Percentiles rank a stretch among this genome's conserved stretches.
These are phyloP conservation scores for Hortaea werneckii DNA, from an alignment of 2,329 filamentous ascomycete genomes.

Conservation along the genomic window DNA sequence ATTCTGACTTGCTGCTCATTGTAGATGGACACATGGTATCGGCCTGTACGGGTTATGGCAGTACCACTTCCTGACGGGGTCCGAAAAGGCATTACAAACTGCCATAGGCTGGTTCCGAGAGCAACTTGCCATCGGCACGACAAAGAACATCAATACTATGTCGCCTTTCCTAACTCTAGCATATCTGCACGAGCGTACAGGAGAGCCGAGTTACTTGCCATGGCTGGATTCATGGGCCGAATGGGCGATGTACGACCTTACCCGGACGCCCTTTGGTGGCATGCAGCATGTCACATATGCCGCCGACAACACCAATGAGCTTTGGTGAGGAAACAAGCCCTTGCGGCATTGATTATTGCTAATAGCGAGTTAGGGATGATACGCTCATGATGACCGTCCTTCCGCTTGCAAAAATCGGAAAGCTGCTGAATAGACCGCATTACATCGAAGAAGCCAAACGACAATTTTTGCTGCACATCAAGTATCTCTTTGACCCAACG, in stretches of 20 bases:
- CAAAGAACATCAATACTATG: conserved; percentile 83
- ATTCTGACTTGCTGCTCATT: conserved; percentile 54
- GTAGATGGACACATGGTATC: conserved; percentile 57
- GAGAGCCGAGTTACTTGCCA: conserved; percentile 57
- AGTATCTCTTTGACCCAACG: conserved; percentile 64
- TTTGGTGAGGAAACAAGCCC: conserved; percentile 44
- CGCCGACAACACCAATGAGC: conserved; percentile 59
- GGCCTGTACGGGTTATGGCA: conserved; percentile 75
- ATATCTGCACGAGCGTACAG: conserved; percentile 65
- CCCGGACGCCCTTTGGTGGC: conserved; percentile 58
- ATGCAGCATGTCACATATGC: conserved; percentile 71
- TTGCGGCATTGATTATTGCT: background rate
- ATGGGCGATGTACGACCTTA: conserved; percentile 70
- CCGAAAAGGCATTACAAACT: conserved; percentile 48
- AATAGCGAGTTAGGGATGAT: conserved; percentile 48
- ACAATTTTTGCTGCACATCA: conserved; percentile 67
- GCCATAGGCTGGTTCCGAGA: conserved; percentile 65
- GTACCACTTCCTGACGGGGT: conserved; percentile 64
- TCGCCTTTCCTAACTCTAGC: conserved; percentile 66
- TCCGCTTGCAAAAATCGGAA: conserved; percentile 69
- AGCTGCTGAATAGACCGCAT: conserved; percentile 56
- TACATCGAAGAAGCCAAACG: conserved; percentile 70
- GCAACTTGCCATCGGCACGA: conserved; percentile 61
- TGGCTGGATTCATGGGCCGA: conserved; percentile 76
- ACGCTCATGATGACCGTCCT: conserved; percentile 83